These are phyloP conservation scores for Penicillium cinerascens DNA, from an alignment of 495 filamentous ascomycete species.

Conservation along the genomic window DNA sequence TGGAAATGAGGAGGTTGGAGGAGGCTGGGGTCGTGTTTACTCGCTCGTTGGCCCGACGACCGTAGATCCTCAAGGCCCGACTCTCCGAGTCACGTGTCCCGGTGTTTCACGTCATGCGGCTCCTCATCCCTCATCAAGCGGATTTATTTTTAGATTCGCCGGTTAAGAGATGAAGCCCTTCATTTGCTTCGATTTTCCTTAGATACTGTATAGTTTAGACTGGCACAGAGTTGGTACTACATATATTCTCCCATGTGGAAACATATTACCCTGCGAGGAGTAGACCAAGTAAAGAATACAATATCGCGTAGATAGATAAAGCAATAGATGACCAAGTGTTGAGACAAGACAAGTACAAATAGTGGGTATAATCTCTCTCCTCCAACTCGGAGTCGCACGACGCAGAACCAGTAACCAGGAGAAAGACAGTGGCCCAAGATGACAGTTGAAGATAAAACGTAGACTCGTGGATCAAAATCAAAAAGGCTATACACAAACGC, in stretches of 20 bases:
- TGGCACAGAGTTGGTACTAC: no score
- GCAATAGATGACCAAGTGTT: slow-evolving; percentile 25
- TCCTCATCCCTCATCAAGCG: no score
- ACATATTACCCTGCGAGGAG: not conserved
- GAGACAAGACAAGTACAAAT: slow-evolving; percentile 26
- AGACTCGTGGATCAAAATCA: slow-evolving; percentile 6
- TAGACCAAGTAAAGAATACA: not conserved
- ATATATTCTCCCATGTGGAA: not conserved
- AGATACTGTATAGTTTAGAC: no score
- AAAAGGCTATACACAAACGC: slow-evolving; percentile 21
- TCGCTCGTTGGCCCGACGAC: slow-evolving; percentile 32
- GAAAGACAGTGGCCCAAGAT: slow-evolving; percentile 20
- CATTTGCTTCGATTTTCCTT: no score
- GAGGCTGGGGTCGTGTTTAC: slow-evolving; percentile 42
- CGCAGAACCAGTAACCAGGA: slow-evolving; percentile 2
- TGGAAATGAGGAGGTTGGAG: slow-evolving; percentile 43
- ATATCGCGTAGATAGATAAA: not conserved
- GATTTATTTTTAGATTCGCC: no score
- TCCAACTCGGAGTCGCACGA: slow-evolving; percentile 16
- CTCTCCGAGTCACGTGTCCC: not conserved
- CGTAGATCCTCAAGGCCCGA: not conserved
- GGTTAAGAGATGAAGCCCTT: no score
- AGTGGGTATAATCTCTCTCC: slow-evolving; percentile 30
- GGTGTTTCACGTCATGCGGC: not conserved
- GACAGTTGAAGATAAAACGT: not conserved